Evolutionary conservation across 345 rosid genomes (phyloP), one percentile per base, ranked within the genome.

Genomic region (Microthlaspi erraticum): DNA sequence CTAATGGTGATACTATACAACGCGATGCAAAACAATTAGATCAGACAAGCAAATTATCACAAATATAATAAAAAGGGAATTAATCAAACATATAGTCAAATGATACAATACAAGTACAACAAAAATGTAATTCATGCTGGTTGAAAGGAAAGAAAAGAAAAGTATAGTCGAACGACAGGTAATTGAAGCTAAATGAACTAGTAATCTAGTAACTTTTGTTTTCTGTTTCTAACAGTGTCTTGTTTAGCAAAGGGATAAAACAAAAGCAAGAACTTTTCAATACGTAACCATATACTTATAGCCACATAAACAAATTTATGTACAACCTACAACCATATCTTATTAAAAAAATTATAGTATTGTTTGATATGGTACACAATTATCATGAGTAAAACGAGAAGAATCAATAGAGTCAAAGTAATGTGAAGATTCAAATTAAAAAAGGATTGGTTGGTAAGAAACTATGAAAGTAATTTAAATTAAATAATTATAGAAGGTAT

Each of bases 381-480:
- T 61, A 52, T 1, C 26, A 51, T 5, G 53, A 29, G 60, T 10
- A 41, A 60, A 60, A 61, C 34, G 68, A 71, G 68, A 42, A 71
- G 0, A 59, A 42, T 12, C 39, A 14, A 13, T 1, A 57, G 3
- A 39, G 8, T 9, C 18, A 23, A 14, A 20, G n/a, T 43, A 14
- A 20, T 31, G 32, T 31, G 18, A 33, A 56, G 10, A 33, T 29
- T 10, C 8, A 1, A 1, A 19, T 26, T 6, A 10, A n/a, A 72
- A 64, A 52, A 38, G 1, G 31, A 34, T 56, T 64, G 71, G 60
- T 56, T 73, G 71, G 77, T 57, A 48, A 38, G 77, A 29, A 56
- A 56, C 71, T 57, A 48, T 29, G 77, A 29, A 56, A 56, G 29
- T 10, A 48, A 29, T 6, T 55, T 19, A 54, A 56, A 37, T 20